Conservation (phyloP, 345 rosid species). For the Angophora floribunda region DNA sequence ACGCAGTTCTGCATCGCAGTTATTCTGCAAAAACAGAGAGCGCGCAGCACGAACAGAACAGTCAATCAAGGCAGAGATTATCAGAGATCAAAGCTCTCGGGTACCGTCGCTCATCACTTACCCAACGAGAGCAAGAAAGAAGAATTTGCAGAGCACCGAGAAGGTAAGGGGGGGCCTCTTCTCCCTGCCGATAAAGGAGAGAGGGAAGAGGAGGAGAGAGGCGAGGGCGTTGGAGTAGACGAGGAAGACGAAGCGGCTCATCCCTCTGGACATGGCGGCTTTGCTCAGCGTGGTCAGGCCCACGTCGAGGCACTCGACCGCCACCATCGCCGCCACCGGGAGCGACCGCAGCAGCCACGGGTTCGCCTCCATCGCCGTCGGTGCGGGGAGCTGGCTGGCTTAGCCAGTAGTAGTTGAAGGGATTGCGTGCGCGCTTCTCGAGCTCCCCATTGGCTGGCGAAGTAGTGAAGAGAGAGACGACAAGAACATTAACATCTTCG, state of each 20-base stretch:
- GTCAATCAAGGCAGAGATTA: background rate
- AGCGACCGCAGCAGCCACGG: constrained; percentile 1
- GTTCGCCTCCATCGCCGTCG: constrained; percentile 1
- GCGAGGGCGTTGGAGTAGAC: constrained; percentile 35
- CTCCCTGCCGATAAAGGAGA: constrained; percentile 18
- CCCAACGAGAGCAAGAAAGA: constrained; percentile 39
- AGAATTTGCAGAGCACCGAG: constrained; percentile 33
- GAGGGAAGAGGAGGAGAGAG: constrained; percentile 20
- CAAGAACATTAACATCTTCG: background rate
- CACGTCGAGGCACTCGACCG: constrained; percentile 19
- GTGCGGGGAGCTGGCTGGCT: background rate
- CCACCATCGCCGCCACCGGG: constrained; percentile 37
- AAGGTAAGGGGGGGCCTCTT: constrained; percentile 23
- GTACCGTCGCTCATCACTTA: background rate
- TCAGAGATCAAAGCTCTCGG: background rate
- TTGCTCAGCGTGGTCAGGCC: constrained; percentile 35
- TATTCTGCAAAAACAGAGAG: constrained; percentile 16
- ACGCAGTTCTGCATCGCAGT: constrained; percentile 41
- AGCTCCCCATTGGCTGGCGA: background rate
- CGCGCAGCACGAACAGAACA: background rate
- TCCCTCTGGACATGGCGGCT: constrained; percentile 43
- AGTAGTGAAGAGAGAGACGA: background rate
- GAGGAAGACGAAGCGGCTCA: constrained; percentile 29
- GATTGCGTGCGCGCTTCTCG: background rate
- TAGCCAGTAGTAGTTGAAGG: background rate